phyloP scores from a whole-genome alignment of 257 asterid species.

The Pogostemon cablin region DNA sequence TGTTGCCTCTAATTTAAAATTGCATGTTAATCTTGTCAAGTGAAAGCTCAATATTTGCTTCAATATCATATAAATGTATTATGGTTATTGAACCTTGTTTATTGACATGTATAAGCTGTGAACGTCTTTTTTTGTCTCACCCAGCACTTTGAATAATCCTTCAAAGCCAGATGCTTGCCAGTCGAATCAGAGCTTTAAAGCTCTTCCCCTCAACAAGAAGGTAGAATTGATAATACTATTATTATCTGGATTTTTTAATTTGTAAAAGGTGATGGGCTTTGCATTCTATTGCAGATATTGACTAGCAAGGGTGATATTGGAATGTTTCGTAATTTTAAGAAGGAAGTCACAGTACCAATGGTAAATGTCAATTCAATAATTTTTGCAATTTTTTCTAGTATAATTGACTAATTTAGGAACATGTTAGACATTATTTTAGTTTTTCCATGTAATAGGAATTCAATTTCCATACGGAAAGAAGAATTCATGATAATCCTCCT shows the following conservation, averaged over 20 bases:
- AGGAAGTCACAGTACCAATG: constrained; percentile 78
- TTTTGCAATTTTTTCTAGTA: constrained; percentile 9
- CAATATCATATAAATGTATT: constrained; percentile 5
- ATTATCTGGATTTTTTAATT: background rate
- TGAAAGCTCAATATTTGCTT: background rate
- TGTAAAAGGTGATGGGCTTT: background rate
- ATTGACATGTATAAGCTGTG: constrained; percentile 1
- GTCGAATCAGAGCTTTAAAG: constrained; percentile 64
- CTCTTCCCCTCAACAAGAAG: constrained; percentile 84
- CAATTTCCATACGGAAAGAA: constrained; percentile 68
- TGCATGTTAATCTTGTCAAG: constrained; percentile 4
- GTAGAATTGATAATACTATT: constrained; percentile 34
- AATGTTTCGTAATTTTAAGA: constrained; percentile 64
- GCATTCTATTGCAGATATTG: constrained; percentile 53
- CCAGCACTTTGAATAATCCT: constrained; percentile 44
- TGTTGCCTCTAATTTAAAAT: constrained; percentile 3
- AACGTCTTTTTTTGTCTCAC: constrained; percentile 40
- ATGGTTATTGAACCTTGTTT: background rate
- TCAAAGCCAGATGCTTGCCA: constrained; percentile 47
- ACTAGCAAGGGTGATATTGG: constrained; percentile 94
- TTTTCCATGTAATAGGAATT: constrained; percentile 58
- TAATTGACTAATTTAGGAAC: constrained; percentile 21
- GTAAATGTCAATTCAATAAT: constrained; percentile 42
- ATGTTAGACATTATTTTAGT: background rate
- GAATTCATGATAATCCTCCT: constrained; percentile 68